A percentile compares a stretch with the other conserved stretches of the same genome.
phyloP scores from a whole-genome alignment of 2,329 filamentous ascomycete species.

The Didymella pomorum region DNA sequence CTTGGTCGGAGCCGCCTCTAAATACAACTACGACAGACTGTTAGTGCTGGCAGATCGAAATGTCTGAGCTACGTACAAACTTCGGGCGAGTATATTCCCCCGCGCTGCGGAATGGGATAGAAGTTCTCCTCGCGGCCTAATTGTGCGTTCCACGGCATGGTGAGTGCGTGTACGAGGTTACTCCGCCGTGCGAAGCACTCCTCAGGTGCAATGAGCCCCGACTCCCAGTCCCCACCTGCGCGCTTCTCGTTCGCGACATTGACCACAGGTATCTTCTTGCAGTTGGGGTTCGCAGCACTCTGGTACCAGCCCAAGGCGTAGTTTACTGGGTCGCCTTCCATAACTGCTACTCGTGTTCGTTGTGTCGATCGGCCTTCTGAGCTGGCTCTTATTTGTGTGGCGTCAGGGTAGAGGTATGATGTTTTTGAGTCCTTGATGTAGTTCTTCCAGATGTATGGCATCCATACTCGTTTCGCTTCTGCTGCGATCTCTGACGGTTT shows the following conservation, averaged over 20 bases:
- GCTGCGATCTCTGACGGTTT: conserved; percentile 75
- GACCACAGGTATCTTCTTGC: conserved; percentile 67
- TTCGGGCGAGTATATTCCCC: conserved; percentile 73
- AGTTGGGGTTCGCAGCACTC: conserved; percentile 34
- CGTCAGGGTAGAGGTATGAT: conserved; percentile 65
- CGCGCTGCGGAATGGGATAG: conserved; percentile 75
- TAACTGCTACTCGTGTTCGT: conserved; percentile 54
- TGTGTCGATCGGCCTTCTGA: conserved; percentile 56
- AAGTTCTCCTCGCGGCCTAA: conserved; percentile 55
- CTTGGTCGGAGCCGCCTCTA: conserved; percentile 67
- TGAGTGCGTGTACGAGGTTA: conserved; percentile 74
- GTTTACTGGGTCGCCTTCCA: conserved; percentile 57
- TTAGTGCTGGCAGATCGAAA: not conserved
- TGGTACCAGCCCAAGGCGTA: conserved; percentile 68
- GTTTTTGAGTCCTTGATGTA: conserved; percentile 63
- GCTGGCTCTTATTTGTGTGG: conserved; percentile 52
- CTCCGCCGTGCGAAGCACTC: conserved; percentile 78
- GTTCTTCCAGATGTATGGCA: conserved; percentile 68
- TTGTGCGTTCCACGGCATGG: conserved; percentile 62
- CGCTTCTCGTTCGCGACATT: conserved; percentile 79
- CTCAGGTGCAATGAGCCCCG: conserved; percentile 68
- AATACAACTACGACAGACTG: conserved; percentile 66
- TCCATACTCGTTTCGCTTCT: conserved; percentile 75
- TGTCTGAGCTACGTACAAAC: conserved; percentile 62
- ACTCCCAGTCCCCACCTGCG: conserved; percentile 83